Conservation (phyloP, 2,329 filamentous ascomycete genomes). For the Podosphaera aphanis region DNA sequence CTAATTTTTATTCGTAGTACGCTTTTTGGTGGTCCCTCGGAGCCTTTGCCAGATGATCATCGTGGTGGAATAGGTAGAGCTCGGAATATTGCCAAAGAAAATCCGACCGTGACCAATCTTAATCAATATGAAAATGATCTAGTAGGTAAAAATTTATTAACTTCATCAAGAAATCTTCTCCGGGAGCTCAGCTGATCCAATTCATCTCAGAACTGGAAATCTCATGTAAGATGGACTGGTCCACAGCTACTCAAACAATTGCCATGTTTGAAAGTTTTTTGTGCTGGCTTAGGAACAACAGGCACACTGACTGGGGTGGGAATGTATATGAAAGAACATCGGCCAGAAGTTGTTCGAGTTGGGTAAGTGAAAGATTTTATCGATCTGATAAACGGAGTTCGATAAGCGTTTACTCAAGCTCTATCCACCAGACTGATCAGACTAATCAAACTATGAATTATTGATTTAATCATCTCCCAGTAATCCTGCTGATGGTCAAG, state of each 20-base stretch:
- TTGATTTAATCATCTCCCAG: too few relatives aligned
- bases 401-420: too few relatives aligned
- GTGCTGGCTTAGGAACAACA: slow-evolving; percentile 32
- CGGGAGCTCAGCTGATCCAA: too few relatives aligned
- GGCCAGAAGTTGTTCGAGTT: slow-evolving; percentile 13
- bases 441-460: too few relatives aligned
- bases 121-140: neutral
- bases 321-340: slow-evolving; percentile 20
- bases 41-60: neutral
- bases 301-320: slow-evolving; percentile 22
- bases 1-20: neutral
- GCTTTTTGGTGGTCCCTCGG: neutral
- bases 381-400: neutral
- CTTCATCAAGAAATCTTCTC: too few relatives aligned
- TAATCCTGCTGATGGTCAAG: too few relatives aligned
- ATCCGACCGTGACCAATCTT: neutral
- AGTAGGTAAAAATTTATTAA: neutral
- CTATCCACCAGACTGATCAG: too few relatives aligned
- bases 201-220: slow-evolving; percentile 23
- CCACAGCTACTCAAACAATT: slow-evolving; percentile 32
- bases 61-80: neutral
- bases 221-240: slow-evolving; percentile 34
- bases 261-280: slow-evolving; percentile 31
- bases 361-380: neutral
- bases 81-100: neutral